Evolutionary conservation across 2,329 filamentous ascomycete genomes (phyloP).

Genomic region (Fonsecaea multimorphosa): DNA sequence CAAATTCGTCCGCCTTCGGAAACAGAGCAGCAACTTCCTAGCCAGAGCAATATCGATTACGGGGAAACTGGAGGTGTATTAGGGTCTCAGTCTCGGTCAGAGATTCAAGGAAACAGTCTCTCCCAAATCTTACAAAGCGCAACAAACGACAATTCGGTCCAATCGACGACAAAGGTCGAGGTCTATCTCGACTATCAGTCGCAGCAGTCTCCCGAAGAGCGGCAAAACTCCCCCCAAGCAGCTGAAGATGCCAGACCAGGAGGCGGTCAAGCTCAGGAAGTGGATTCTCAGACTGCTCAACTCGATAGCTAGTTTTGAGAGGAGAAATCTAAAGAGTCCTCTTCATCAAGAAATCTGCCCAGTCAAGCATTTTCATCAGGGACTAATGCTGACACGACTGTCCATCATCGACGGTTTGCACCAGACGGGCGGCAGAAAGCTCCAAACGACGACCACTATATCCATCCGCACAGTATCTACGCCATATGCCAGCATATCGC

Average conservation of each 20-base stretch:
- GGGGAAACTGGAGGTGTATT: neutral
- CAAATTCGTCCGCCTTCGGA: constrained; percentile 1
- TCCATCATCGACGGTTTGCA: no score
- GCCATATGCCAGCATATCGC: no score
- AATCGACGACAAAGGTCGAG: constrained; percentile 11
- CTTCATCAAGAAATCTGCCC: neutral
- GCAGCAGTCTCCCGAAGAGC: constrained; percentile 1
- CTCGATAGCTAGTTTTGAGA: neutral
- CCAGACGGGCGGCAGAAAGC: no score
- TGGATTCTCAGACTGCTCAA: neutral
- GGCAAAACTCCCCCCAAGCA: neutral
- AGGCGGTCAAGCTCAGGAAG: neutral
- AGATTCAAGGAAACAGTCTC: neutral
- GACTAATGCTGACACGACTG: no score
- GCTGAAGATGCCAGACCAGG: neutral
- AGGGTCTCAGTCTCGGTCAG: neutral
- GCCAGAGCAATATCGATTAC: neutral
- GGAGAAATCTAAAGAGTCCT: neutral
- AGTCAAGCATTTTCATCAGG: neutral
- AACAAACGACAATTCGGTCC: neutral
- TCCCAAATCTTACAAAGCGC: constrained; percentile 3
- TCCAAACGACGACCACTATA: no score
- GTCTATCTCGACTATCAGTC: constrained; percentile 23
- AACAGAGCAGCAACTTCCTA: neutral
- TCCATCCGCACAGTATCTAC: no score